phyloP scores from a whole-genome alignment of 148 eudicot genomes.

The Polygonum maritimum region DNA sequence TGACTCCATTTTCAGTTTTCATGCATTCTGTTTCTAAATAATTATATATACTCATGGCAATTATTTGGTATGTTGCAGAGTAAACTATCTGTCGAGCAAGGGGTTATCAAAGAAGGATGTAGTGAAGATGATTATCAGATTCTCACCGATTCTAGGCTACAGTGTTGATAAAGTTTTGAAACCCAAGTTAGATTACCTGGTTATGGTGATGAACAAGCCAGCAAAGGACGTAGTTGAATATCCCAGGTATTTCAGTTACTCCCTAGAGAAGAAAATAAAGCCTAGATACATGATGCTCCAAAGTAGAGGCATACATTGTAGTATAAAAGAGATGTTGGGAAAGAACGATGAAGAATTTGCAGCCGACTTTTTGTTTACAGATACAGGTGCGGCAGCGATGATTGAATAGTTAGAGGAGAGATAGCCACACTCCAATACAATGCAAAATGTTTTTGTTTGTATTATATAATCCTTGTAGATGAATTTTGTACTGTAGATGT shows the following conservation, averaged over 20 bases:
- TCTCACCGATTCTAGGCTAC: conserved; percentile 81
- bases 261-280: conserved; percentile 32
- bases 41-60: background rate
- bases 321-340: conserved; percentile 67
- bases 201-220: conserved; percentile 15
- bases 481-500: background rate
- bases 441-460: no score
- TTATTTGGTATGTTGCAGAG: conserved; percentile 21
- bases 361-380: conserved; percentile 42
- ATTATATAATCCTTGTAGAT: no score
- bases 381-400: conserved; percentile 10
- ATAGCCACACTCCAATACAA: no score
- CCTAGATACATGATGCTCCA: conserved; percentile 56
- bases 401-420: background rate
- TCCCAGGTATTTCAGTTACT: no score
- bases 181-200: conserved; percentile 66
- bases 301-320: conserved; percentile 36
- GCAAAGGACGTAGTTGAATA: no score
- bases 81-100: conserved; percentile 45
- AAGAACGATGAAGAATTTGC: conserved; percentile 90
- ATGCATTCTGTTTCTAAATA: no score
- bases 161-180: conserved; percentile 57
- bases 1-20: no score
- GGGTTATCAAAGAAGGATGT: conserved; percentile 55
- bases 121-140: conserved; percentile 57